Percentiles rank a stretch among this genome's conserved stretches.
Evolutionary conservation across 2,329 filamentous ascomycete genomes (phyloP).

Genomic region (Macroventuria anomochaeta): DNA sequence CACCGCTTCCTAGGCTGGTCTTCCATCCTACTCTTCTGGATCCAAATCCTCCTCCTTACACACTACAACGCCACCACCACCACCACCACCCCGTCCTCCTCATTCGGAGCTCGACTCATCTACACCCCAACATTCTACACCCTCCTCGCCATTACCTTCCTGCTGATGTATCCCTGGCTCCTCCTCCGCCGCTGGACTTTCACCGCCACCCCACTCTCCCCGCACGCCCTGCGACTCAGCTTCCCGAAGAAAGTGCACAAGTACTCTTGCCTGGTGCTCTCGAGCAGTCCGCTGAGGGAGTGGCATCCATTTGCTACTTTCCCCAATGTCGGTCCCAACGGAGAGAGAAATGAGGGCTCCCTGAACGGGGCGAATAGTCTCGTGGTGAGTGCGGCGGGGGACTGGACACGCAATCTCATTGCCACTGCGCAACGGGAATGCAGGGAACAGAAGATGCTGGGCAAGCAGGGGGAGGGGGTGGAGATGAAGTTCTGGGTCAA

Average conservation of each 20-base stretch:
- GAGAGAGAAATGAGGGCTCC: conserved; percentile 38
- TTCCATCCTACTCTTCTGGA: conserved; percentile 39
- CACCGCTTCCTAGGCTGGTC: conserved; percentile 48
- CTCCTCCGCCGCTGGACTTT: conserved; percentile 72
- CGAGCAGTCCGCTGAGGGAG: conserved; percentile 37
- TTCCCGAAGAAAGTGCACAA: conserved; percentile 36
- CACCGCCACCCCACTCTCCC: conserved; percentile 69
- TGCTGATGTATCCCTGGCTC: conserved; percentile 76
- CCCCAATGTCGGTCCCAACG: conserved; percentile 41
- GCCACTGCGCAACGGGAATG: conserved; percentile 19
- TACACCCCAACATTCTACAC: conserved; percentile 64
- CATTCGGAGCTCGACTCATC: too few relatives aligned
- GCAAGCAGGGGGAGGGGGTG: neutral
- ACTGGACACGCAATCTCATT: conserved; percentile 35
- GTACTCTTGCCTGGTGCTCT: conserved; percentile 44
- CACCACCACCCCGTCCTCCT: neutral
- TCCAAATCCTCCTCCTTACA: conserved; percentile 29
- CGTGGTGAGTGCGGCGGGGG: conserved; percentile 45
- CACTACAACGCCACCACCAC: neutral
- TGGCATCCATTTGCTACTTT: conserved; percentile 51
- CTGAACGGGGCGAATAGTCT: conserved; percentile 40
- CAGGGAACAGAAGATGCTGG: neutral
- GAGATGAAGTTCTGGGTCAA: conserved; percentile 36
- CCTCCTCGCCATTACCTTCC: conserved; percentile 66
- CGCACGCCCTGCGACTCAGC: conserved; percentile 74